These are phyloP conservation scores for Aspergillus alliaceus DNA, from an alignment of 2,329 filamentous ascomycete genomes.

Conservation along the genomic window DNA sequence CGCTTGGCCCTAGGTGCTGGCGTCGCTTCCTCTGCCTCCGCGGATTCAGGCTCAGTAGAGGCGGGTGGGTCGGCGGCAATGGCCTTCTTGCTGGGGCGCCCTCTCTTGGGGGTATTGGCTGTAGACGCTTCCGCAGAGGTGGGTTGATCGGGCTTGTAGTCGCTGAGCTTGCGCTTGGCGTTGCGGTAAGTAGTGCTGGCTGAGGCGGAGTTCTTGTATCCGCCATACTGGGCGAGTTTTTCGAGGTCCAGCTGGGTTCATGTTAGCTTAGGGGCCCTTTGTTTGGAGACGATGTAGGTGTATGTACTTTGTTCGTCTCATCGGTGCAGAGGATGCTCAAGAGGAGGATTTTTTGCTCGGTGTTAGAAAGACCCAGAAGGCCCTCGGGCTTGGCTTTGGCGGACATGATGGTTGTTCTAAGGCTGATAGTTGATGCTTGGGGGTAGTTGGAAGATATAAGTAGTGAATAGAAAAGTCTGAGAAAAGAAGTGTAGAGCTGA, in stretches of 20 bases:
- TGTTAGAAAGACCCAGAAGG: constrained; percentile 14
- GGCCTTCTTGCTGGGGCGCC: constrained; percentile 18
- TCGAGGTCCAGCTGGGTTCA: constrained; percentile 38
- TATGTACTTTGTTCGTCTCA: constrained; percentile 16
- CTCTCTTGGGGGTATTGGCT: constrained; percentile 20
- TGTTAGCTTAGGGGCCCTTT: background rate
- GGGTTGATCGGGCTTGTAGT: constrained; percentile 1
- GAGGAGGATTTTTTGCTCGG: constrained; percentile 22
- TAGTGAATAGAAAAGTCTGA: background rate
- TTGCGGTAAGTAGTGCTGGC: constrained; percentile 37
- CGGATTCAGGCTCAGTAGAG: constrained; percentile 3
- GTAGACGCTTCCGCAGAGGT: background rate
- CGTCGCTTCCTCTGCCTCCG: constrained; percentile 3
- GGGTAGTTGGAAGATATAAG: background rate
- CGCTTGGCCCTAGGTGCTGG: constrained; percentile 21
- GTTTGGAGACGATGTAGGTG: background rate
- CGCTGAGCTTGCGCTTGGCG: constrained; percentile 39
- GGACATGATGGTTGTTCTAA: constrained; percentile 9
- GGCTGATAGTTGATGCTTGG: background rate
- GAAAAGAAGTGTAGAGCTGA: background rate
- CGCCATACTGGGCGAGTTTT: constrained; percentile 34
- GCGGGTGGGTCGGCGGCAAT: background rate
- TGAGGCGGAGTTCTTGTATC: constrained; percentile 37
- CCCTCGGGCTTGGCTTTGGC: constrained; percentile 15
- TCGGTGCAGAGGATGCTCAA: constrained; percentile 17